Base-by-base conservation (phyloP, 1,284 basidiomycete species). In the Trichosporon asahii region DNA sequence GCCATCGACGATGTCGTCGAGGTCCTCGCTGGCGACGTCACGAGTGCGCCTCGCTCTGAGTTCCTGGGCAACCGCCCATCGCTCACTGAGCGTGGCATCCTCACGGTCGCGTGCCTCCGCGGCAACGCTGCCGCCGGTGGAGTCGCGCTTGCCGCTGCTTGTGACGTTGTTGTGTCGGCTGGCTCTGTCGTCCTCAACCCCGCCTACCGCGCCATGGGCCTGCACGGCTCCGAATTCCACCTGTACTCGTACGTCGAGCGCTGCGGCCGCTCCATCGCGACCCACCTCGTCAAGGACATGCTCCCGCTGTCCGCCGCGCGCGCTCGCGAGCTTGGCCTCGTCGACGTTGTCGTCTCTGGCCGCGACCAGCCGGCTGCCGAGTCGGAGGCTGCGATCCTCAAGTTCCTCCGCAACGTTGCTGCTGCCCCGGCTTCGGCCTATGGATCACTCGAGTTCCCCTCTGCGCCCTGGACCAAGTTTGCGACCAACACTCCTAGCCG, bases 51-150 rank as follows among this genome's bases (percentile, higher is more conserved):
- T 15, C 74, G 77, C 65, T 79, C 81, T 15, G 76, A 79, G 8
- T 78, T 84, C 66, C 73, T 78, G 66, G 68, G 69, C 6, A 75
- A 73, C 29, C 70, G 77, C 5, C 76, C 76, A 25, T 76, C 82
- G 5, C 76, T 85, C 1, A 78, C 78, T 7, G 78, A 82, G 65
- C 76, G 84, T 15, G 83, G 82, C 1, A 80, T 86, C 61, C 73
- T 82, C n/a, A 85, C 85, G 1, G 78, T 86, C 31, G 80, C 85
- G 0, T 84, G 84, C 61, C 70, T 86, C 21, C 76, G 83, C 9
- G 84, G 84, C 25, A 86, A 86, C 73, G 84, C 84, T 0, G 85
- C 85, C 23, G 85, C 85, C 2, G 85, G 85, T 5, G 85, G 85
- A 25, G 82, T 86, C 11, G 85, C 85, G 2, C 74, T 86, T 49